These are phyloP conservation scores for Lolium multiflorum DNA, from an alignment of 176 grass and related monocot genomes.

Conservation along the genomic window DNA sequence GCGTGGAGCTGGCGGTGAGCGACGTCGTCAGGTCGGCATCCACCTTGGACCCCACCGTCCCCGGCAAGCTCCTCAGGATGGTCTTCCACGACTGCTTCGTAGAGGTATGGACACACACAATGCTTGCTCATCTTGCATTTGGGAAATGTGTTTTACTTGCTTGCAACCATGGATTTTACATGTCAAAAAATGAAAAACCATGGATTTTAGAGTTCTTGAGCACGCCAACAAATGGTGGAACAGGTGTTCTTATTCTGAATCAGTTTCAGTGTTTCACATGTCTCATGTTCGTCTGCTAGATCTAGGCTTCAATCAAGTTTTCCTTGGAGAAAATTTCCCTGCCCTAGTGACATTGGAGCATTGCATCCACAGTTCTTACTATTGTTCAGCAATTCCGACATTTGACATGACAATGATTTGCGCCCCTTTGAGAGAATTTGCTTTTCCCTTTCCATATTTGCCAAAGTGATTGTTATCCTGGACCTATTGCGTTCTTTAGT, in stretches of 20 bases:
- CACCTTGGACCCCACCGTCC: constrained; percentile 58
- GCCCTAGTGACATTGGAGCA: neutral
- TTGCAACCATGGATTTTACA: neutral
- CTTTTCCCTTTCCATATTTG: neutral
- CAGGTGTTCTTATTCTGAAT: neutral
- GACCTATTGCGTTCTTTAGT: neutral
- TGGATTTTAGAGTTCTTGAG: neutral
- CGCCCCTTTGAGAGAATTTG: neutral
- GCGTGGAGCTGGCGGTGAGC: constrained; percentile 70
- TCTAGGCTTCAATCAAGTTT: constrained; percentile 14
- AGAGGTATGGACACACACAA: constrained; percentile 44
- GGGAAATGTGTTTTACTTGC: neutral
- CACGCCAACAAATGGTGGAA: constrained; percentile 6
- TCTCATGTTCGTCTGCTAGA: neutral
- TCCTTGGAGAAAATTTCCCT: neutral
- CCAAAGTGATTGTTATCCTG: too few species aligned
- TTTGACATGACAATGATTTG: neutral
- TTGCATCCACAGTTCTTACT: neutral
- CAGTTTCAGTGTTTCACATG: neutral
- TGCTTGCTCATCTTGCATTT: neutral
- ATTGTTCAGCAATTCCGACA: neutral
- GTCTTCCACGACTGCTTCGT: constrained; percentile 97
- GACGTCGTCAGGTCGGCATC: constrained; percentile 68
- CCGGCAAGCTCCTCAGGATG: constrained; percentile 88
- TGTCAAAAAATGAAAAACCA: too few species aligned